Evolutionary conservation across 192 early-diverging fungal species (phyloP).

Genomic region (Backusella morwellensis): DNA sequence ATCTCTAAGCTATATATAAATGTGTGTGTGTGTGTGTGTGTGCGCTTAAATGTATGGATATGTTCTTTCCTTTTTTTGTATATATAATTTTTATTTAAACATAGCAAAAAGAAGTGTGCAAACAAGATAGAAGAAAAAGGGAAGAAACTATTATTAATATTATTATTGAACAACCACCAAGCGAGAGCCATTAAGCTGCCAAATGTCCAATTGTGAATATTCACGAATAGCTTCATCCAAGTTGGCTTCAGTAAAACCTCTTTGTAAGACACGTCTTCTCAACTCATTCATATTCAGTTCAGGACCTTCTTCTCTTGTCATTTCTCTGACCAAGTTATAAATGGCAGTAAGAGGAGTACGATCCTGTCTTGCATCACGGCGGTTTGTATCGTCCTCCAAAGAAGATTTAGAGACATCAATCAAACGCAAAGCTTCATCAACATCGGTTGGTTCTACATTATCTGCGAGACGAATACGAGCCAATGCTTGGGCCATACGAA

Average conservation of each 20-base stretch:
- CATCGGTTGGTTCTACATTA: constrained; percentile 76
- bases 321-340: constrained; percentile 75
- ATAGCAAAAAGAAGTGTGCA: constrained; percentile 5
- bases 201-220: constrained; percentile 77
- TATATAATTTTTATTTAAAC: constrained; percentile 2
- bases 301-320: constrained; percentile 57
- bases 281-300: constrained; percentile 61
- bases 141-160: background rate
- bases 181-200: constrained; percentile 58
- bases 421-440: constrained; percentile 86
- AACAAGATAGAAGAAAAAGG: background rate
- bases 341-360: constrained; percentile 63
- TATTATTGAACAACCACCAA: constrained; percentile 33
- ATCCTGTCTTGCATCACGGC: constrained; percentile 37
- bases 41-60: background rate
- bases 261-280: constrained; percentile 66
- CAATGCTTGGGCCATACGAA: constrained; percentile 88
- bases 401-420: constrained; percentile 92
- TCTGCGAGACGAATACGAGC: constrained; percentile 84
- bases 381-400: constrained; percentile 55
- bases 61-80: background rate
- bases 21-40: background rate
- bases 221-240: constrained; percentile 68
- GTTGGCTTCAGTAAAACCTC: constrained; percentile 77
- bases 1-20: background rate